Evolutionary conservation across 2,329 filamentous ascomycete genomes (phyloP).

Genomic region (Coniochaeta sp.): DNA sequence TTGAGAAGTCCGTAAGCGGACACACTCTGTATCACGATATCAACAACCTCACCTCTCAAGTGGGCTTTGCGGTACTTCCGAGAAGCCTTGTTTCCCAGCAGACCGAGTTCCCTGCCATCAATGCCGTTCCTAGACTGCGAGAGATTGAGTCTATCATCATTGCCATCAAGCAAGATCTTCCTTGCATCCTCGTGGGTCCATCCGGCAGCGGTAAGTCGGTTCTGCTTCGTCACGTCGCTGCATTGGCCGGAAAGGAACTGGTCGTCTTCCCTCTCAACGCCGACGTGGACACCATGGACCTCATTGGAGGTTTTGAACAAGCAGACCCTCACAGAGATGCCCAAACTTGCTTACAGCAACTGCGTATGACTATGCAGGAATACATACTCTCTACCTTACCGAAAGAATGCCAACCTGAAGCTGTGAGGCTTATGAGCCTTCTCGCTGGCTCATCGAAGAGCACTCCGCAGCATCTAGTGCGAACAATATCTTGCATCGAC

Average conservation of each 20-base stretch:
- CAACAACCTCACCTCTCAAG: constrained; percentile 59
- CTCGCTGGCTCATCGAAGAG: constrained; percentile 32
- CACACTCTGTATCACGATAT: constrained; percentile 65
- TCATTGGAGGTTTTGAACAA: constrained; percentile 95
- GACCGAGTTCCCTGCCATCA: constrained; percentile 40
- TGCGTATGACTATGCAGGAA: constrained; percentile 33
- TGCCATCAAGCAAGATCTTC: constrained; percentile 79
- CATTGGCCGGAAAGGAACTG: constrained; percentile 65
- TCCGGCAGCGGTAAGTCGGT: constrained; percentile 83
- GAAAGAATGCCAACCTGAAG: constrained; percentile 33
- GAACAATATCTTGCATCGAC: constrained; percentile 29
- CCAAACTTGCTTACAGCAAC: constrained; percentile 44
- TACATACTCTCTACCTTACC: constrained; percentile 42
- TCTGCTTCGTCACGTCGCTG: constrained; percentile 73
- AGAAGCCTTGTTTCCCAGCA: constrained; percentile 51
- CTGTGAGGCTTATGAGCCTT: constrained; percentile 41
- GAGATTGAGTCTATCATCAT: constrained; percentile 82
- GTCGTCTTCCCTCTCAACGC: constrained; percentile 85
- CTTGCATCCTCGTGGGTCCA: constrained; percentile 79
- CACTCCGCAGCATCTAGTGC: constrained; percentile 27
- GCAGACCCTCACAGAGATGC: constrained; percentile 72
- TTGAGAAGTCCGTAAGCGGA: constrained; percentile 46
- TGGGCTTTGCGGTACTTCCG: constrained; percentile 66
- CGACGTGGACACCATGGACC: constrained; percentile 93
- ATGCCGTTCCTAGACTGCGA: constrained; percentile 50